These are phyloP conservation scores for Dichotomopilus funicola DNA, from an alignment of 2,329 filamentous ascomycete genomes.

Conservation along the genomic window DNA sequence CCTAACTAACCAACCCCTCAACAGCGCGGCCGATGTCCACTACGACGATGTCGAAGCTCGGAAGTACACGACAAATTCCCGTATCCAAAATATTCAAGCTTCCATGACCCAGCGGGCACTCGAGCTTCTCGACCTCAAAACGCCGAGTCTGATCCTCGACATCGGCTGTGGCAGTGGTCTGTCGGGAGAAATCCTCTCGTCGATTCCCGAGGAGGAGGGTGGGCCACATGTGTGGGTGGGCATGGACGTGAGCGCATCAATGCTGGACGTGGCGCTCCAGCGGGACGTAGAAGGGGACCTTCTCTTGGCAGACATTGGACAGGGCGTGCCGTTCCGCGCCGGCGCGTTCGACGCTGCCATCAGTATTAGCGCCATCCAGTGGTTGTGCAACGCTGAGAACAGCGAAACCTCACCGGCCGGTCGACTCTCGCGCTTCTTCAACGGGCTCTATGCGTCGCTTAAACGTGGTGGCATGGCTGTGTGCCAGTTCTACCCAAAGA, in stretches of 20 bases:
- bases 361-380: constrained; percentile 93
- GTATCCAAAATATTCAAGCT: constrained; percentile 92
- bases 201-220: constrained; percentile 60
- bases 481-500: constrained; percentile 97
- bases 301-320: constrained; percentile 90
- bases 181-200: constrained; percentile 85
- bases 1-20: constrained; percentile 16
- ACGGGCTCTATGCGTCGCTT: constrained; percentile 79
- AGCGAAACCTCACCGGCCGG: constrained; percentile 76
- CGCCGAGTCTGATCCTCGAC: constrained; percentile 85
- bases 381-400: constrained; percentile 93
- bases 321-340: constrained; percentile 87
- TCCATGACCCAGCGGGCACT: constrained; percentile 92
- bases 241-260: constrained; percentile 91
- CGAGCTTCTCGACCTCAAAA: constrained; percentile 74
- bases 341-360: constrained; percentile 94
- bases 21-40: constrained; percentile 87
- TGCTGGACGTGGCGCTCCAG: constrained; percentile 92
- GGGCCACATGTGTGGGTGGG: constrained; percentile 95
- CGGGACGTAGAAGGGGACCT: constrained; percentile 88
- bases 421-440: constrained; percentile 79
- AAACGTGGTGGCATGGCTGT: constrained; percentile 82
- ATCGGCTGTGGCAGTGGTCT: constrained; percentile 94
- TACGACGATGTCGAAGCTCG: constrained; percentile 93
- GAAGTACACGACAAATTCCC: constrained; percentile 95